phyloP scores from a whole-genome alignment of 2,329 filamentous ascomycete genomes.

The Clathrospora elynae region DNA sequence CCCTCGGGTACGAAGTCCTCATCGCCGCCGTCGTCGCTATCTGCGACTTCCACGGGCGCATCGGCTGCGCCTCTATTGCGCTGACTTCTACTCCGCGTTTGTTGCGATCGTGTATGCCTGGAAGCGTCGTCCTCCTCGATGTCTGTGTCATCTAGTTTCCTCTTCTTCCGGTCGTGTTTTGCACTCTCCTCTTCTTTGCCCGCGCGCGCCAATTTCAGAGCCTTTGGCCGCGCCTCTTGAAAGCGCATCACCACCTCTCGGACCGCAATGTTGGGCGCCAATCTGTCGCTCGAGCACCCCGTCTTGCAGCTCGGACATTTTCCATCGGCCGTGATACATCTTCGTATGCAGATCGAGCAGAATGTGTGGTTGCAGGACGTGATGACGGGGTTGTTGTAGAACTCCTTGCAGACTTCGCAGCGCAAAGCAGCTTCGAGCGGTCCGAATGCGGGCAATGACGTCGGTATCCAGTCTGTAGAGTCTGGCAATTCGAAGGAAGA shows the following conservation, averaged over 20 bases:
- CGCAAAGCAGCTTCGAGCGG: conserved; percentile 82
- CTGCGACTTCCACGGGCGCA: conserved; percentile 45
- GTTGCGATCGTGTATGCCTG: conserved; percentile 40
- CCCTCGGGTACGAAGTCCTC: conserved; percentile 65
- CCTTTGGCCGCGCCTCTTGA: conserved; percentile 63
- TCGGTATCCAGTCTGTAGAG: conserved; percentile 83
- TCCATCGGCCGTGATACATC: conserved; percentile 79
- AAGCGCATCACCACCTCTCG: conserved; percentile 86
- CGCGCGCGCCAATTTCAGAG: conserved; percentile 67
- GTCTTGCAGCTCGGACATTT: conserved; percentile 86
- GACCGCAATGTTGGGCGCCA: conserved; percentile 83
- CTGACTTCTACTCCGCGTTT: conserved; percentile 48
- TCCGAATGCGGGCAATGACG: conserved; percentile 68
- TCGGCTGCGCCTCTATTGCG: conserved; percentile 35
- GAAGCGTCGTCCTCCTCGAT: conserved; percentile 50
- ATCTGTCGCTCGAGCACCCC: conserved; percentile 78
- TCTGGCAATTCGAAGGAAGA: conserved; percentile 62
- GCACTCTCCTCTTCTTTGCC: conserved; percentile 34
- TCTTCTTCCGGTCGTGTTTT: conserved; percentile 48
- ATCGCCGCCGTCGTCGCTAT: conserved; percentile 49
- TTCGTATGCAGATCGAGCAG: conserved; percentile 92
- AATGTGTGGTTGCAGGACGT: conserved; percentile 96
- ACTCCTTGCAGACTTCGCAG: conserved; percentile 98
- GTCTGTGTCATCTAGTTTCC: conserved; percentile 58
- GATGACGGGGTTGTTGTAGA: conserved; percentile 91